Evolutionary conservation across 345 rosid species (phyloP), one percentile per base, ranked within the genome.

Genomic region (Hypericum androsaemum): DNA sequence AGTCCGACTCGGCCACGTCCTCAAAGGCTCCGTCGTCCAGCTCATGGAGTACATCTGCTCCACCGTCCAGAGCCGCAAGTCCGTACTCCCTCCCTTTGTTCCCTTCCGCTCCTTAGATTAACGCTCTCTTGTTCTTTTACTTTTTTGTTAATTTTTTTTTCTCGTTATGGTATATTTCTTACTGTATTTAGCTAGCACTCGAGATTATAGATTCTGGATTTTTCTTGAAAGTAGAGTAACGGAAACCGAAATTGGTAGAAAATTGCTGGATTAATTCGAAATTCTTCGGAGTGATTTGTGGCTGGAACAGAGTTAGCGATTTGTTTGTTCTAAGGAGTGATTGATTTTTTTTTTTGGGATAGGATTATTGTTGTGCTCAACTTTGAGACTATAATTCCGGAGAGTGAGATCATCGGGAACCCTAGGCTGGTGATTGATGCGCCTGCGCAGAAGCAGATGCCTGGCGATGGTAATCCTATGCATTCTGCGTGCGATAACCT

Each of bases 11-110:
- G 81, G 78, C 44, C 73, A 55, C 7, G 76, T 81, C 74, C 73
- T 61, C 72, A 81, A 70, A 47, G 95, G 97, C 50, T 86, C 94
- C n/a, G 74, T 89, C 14, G 69, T 89, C 65, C 97, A 89, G 75
- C 66, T 89, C 41, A 73, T 81, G 41, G 97, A 85, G 65, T 85
- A 83, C 71, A 81, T 86, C 58, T 89, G 95, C 80, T 81, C 86
- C 73, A 62, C 71, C 15, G 75, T 76, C 42, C 88, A 68, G 57
- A 77, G 68, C 46, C 94, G 89, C 80, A 79, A 72, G 89, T 83
- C 58, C 60, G 66, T 69, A 46, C 5, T 3, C 7, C 50, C 22
- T 5, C 22, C 22, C 22, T 46, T 6, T 46, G 9, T 16, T 13
- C 8, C 22, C 13, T 46, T 46, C 7, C 22, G 7, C n/a, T 13